Evolutionary conservation across 2,329 filamentous ascomycete species (phyloP), one percentile per base, ranked within the genome.

Genomic region (Podosphaera fusca): DNA sequence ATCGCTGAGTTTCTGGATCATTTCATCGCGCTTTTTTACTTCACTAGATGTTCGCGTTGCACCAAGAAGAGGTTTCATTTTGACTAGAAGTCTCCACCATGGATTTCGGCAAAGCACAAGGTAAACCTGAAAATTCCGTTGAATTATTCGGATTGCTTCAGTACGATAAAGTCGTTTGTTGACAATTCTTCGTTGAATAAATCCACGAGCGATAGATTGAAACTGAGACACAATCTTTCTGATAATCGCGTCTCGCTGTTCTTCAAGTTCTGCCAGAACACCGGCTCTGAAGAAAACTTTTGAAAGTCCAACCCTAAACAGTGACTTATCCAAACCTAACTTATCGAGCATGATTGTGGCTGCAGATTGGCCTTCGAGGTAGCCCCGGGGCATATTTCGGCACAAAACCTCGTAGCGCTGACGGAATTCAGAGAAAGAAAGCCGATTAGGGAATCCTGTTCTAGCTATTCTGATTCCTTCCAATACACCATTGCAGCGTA

Each of bases 401-500:
- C 90, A 96, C 5, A 98, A 78, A 5, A 98, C 90, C 67, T 96
- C 92, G 68, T 98, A 98, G 60, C 92, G 82, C 65, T 94, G 87
- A 56, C 92, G 81, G 71, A 98, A 98, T 67, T 98, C 94, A 2
- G 85, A 78, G 67, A 98, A 98, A 0, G 86, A 78, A 36, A 98
- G 75, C 63, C 92, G 78, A 67, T 98, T 98, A 55, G 92, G 92
- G 68, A 98, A 98, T 31, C 92, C 92, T 4, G 94, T 98, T 51
- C 92, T 81, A 31, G 92, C 92, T 69, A 98, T 98, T 60, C 92
- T 81, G 66, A 98, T 98, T 60, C 92, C 92, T 71, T 98, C 92
- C n/a, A 98, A 75, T 2, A 98, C 92, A 84, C 92, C 92, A 68
- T 98, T 98, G 71, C 92, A 98, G 56, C 92, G 82, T n/a, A 98